A percentile compares a stretch with the other conserved stretches of the same genome.
Evolutionary conservation across 305 asterid species (phyloP).

Genomic region (Caryopteris hybrid): DNA sequence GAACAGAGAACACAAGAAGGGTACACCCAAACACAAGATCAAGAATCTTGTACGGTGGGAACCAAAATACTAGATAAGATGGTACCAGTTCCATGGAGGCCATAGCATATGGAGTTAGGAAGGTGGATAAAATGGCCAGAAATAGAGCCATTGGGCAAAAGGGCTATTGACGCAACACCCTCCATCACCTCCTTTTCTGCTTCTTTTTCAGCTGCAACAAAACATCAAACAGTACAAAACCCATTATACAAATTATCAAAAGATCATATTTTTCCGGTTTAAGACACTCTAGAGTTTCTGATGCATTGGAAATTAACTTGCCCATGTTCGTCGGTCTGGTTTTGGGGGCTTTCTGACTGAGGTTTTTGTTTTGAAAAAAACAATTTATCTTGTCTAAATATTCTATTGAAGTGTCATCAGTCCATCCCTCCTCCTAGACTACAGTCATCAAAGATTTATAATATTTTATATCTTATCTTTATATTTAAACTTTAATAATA

Average conservation of each 20-base stretch:
- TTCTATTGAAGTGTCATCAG: neutral
- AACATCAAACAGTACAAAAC: neutral
- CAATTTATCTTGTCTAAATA: no score
- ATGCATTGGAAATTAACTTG: no score
- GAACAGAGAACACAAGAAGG: neutral
- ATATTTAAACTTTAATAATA: no score
- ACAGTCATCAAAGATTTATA: no score
- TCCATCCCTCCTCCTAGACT: no score
- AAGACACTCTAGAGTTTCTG: no score
- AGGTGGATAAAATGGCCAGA: slow-evolving; percentile 96
- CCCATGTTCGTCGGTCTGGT: slow-evolving; percentile 21
- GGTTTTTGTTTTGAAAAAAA: no score
- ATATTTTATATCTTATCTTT: no score
- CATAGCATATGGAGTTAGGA: slow-evolving; percentile 80
- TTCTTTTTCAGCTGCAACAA: slow-evolving; percentile 32
- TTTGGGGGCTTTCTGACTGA: neutral
- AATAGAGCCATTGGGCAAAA: slow-evolving; percentile 75
- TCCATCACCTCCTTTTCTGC: slow-evolving; percentile 54
- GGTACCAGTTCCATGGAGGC: slow-evolving; percentile 84
- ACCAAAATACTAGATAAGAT: neutral
- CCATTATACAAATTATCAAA: neutral
- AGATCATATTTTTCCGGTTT: neutral
- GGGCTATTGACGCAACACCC: slow-evolving; percentile 92
- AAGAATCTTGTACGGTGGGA: neutral
- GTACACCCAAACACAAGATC: no score